A percentile compares a stretch with the other conserved stretches of the same genome.
Conservation (phyloP, 2,329 filamentous ascomycete genomes). For the Annulohypoxylon truncatum region DNA sequence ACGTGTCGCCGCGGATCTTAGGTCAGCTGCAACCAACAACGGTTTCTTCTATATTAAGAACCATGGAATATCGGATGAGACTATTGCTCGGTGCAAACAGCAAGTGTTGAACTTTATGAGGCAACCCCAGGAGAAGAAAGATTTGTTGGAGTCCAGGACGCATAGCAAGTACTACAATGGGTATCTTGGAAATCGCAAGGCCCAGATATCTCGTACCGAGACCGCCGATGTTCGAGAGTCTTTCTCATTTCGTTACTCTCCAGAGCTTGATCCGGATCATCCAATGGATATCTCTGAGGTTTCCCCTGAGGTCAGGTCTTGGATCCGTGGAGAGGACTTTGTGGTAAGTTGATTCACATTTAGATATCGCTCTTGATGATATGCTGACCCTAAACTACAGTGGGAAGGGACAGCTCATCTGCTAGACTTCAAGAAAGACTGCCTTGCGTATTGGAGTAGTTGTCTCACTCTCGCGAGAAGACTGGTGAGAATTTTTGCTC, state of each 20-base stretch:
- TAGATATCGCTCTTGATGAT: neutral
- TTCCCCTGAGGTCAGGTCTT: slow-evolving; percentile 56
- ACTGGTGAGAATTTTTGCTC: slow-evolving; percentile 64
- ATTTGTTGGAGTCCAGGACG: slow-evolving; percentile 50
- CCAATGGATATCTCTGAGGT: slow-evolving; percentile 55
- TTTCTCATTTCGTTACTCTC: slow-evolving; percentile 64
- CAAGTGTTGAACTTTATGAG: slow-evolving; percentile 59
- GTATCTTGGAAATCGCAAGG: slow-evolving; percentile 56
- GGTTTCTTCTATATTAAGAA: slow-evolving; percentile 68
- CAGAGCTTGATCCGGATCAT: slow-evolving; percentile 61
- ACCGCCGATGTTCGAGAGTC: slow-evolving; percentile 63
- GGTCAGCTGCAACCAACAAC: slow-evolving; percentile 59
- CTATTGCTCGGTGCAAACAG: slow-evolving; percentile 49
- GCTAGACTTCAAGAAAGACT: slow-evolving; percentile 60
- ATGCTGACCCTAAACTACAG: slow-evolving; percentile 15
- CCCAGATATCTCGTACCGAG: slow-evolving; percentile 63
- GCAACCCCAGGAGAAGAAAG: slow-evolving; percentile 58
- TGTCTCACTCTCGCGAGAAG: slow-evolving; percentile 63
- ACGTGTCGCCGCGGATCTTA: slow-evolving; percentile 56
- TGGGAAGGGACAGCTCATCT: slow-evolving; percentile 63
- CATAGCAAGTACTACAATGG: slow-evolving; percentile 60
- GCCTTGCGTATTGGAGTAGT: slow-evolving; percentile 60
- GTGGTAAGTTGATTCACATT: slow-evolving; percentile 47
- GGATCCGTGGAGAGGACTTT: slow-evolving; percentile 61
- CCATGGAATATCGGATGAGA: slow-evolving; percentile 57